Evolutionary conservation across 1,139 yeast species (phyloP).

Genomic region (Trichomonascaceae sp.): DNA sequence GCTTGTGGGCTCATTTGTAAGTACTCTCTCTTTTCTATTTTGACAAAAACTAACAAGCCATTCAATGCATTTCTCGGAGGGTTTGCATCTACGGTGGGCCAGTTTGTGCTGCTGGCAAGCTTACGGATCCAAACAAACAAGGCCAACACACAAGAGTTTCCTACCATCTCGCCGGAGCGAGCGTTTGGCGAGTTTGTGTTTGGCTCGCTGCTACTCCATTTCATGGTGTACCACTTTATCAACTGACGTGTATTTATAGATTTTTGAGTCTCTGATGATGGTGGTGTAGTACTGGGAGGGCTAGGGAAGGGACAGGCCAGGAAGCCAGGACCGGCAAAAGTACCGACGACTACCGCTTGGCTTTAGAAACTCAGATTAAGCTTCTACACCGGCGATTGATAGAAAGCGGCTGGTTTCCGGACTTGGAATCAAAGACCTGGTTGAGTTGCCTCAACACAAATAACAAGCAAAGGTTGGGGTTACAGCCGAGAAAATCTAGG

Average conservation of each 20-base stretch:
- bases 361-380: too few species aligned
- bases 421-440: too few species aligned
- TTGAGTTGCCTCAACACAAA: too few species aligned
- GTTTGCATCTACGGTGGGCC: slow-evolving; percentile 85
- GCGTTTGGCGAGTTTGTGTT: slow-evolving; percentile 82
- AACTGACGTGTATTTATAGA: slow-evolving; percentile 33
- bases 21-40: slow-evolving; percentile 9
- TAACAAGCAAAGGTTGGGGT: too few species aligned
- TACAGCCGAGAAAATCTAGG: too few species aligned
- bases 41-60: slow-evolving; percentile 32
- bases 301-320: neutral
- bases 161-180: slow-evolving; percentile 54
- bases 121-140: slow-evolving; percentile 56
- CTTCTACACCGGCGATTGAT: too few species aligned
- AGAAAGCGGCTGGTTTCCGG: too few species aligned
- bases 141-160: slow-evolving; percentile 32
- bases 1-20: slow-evolving; percentile 61
- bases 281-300: neutral
- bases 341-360: slow-evolving; percentile 3
- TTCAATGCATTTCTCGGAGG: slow-evolving; percentile 96
- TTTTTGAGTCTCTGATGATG: neutral
- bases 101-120: slow-evolving; percentile 63
- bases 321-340: neutral
- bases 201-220: slow-evolving; percentile 81
- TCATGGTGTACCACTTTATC: slow-evolving; percentile 80